Conservation (phyloP, 2,329 filamentous ascomycete species). For the Xylaria sp. region DNA sequence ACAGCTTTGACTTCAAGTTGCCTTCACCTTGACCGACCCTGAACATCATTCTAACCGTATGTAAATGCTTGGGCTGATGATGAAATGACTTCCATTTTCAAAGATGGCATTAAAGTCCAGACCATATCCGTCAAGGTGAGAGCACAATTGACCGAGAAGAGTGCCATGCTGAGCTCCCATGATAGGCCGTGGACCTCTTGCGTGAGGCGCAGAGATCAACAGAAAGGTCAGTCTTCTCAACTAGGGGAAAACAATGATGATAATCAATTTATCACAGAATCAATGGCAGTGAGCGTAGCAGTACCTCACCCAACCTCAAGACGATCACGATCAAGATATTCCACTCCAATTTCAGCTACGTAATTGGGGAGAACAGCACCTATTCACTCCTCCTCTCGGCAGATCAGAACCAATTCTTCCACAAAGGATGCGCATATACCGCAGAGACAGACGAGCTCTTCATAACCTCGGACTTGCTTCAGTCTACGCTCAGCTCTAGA, state of each 20-base stretch:
- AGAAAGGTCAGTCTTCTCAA: constrained; percentile 28
- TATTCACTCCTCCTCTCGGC: constrained; percentile 55
- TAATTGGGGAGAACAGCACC: constrained; percentile 53
- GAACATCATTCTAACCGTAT: not conserved
- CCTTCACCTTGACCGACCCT: not conserved
- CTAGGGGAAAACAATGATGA: not conserved
- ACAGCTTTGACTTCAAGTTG: constrained; percentile 2
- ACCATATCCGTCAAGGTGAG: constrained; percentile 29
- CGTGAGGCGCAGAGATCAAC: constrained; percentile 18
- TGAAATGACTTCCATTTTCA: constrained; percentile 36
- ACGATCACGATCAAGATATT: constrained; percentile 53
- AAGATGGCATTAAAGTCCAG: constrained; percentile 24
- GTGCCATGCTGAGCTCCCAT: constrained; percentile 15
- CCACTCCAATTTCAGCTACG: constrained; percentile 49
- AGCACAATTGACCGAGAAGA: not conserved
- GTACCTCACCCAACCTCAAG: constrained; percentile 14
- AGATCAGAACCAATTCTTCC: constrained; percentile 58
- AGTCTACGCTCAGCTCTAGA: constrained; percentile 51
- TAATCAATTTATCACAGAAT: constrained; percentile 3
- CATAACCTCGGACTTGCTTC: constrained; percentile 58
- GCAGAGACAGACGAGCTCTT: constrained; percentile 57
- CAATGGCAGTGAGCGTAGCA: constrained; percentile 15
- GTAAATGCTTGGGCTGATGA: not conserved
- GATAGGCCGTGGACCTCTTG: constrained; percentile 28
- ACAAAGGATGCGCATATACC: constrained; percentile 57